Conservation (phyloP, 208 protist genomes). For the Strigomonas culicis region DNA sequence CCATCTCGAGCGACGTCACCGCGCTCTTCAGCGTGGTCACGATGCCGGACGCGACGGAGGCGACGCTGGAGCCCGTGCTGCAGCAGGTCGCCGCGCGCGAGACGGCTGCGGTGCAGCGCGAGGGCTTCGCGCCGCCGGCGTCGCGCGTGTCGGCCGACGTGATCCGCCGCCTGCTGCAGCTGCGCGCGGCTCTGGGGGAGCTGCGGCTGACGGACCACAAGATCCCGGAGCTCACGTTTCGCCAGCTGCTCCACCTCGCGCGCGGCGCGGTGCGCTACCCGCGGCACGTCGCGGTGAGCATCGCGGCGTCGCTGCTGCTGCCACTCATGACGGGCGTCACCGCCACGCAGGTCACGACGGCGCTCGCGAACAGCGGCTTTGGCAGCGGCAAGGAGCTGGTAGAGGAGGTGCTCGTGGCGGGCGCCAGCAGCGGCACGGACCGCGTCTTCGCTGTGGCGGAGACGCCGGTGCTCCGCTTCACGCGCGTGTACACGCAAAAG, state of each 20-base stretch:
- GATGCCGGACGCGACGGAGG: conserved; percentile 52
- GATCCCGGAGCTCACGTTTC: conserved; percentile 64
- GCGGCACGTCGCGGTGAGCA: conserved; percentile 37
- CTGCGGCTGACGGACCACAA: conserved; percentile 58
- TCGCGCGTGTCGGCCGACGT: conserved; percentile 16
- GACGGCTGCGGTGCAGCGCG: conserved; percentile 14
- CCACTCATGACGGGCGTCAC: conserved; percentile 71
- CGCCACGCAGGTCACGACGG: conserved; percentile 52
- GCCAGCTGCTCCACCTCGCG: conserved; percentile 68
- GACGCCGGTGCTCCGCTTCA: conserved; percentile 36
- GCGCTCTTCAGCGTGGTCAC: conserved; percentile 86
- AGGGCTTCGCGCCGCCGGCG: conserved; percentile 12
- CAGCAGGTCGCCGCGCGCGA: conserved; percentile 42
- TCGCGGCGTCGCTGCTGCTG: conserved; percentile 59
- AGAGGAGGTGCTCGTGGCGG: not conserved
- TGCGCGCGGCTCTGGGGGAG: conserved; percentile 44
- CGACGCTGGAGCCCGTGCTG: conserved; percentile 41
- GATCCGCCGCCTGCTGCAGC: conserved; percentile 29
- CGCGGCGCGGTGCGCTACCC: conserved; percentile 55
- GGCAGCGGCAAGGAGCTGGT: not conserved
- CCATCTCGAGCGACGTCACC: conserved; percentile 80
- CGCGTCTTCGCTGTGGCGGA: conserved; percentile 39
- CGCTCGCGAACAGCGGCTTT: conserved; percentile 49
- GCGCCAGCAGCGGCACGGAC: not conserved
- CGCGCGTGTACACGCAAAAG: conserved; percentile 41